Percentiles rank a stretch among this genome's conserved stretches.
Conservation (phyloP, 306 rosid species). For the Sicyos edulis region DNA sequence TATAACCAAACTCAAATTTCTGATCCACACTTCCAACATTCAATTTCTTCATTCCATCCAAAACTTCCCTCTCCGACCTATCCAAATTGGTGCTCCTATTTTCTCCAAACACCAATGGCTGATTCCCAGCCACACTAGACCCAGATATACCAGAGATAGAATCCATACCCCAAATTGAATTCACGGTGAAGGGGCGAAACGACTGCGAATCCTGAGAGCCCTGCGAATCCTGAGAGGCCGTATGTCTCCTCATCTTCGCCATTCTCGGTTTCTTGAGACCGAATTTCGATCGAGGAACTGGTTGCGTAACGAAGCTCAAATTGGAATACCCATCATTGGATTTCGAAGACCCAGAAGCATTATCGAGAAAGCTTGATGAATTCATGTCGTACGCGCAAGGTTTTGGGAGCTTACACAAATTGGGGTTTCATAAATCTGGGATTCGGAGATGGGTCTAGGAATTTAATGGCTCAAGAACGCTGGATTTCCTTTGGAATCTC, state of each 20-base stretch:
- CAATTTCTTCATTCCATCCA: constrained; percentile 45
- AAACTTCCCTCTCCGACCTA: constrained; percentile 25
- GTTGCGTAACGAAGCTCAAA: constrained; percentile 37
- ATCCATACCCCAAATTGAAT: constrained; percentile 21
- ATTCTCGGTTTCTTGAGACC: constrained; percentile 58
- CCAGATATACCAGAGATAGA: constrained; percentile 23
- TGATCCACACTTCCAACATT: constrained; percentile 32
- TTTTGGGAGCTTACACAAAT: background rate
- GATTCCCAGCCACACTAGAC: constrained; percentile 29
- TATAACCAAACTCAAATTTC: constrained; percentile 13
- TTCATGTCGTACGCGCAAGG: constrained; percentile 38
- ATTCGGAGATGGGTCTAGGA: background rate
- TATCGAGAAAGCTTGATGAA: constrained; percentile 36
- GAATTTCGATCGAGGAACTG: constrained; percentile 39
- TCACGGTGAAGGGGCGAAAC: constrained; percentile 31
- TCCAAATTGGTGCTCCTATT: constrained; percentile 18
- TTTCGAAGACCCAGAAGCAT: constrained; percentile 38
- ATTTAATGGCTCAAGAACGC: background rate
- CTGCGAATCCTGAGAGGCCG: constrained; percentile 37
- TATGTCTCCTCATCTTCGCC: constrained; percentile 49
- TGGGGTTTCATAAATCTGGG: background rate
- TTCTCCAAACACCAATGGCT: constrained; percentile 34
- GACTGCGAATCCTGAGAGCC: constrained; percentile 38
- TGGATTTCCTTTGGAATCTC: background rate
- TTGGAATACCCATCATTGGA: constrained; percentile 24